Evolutionary conservation across 805 yeast species (phyloP).

Genomic region (Metschnikowia bowlesiae): DNA sequence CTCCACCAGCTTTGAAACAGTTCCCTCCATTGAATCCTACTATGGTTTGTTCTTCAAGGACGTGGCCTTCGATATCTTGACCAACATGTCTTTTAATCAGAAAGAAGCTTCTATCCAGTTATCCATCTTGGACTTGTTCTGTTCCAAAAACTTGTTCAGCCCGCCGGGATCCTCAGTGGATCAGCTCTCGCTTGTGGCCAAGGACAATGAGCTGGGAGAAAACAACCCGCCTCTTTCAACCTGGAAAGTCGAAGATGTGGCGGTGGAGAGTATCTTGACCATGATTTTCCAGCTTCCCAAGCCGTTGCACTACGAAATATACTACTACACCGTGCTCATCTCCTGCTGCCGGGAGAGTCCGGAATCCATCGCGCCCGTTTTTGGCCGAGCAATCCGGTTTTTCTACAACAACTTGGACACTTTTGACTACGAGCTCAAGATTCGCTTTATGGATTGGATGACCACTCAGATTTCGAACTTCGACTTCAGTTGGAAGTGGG

Average conservation of each 20-base stretch:
- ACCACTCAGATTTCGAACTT: conserved; percentile 89
- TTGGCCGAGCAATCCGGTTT: conserved; percentile 83
- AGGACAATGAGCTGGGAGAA: conserved; percentile 40
- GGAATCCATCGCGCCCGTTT: conserved; percentile 81
- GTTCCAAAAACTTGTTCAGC: conserved; percentile 49
- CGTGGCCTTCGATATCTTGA: conserved; percentile 65
- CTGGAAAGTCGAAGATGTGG: conserved; percentile 88
- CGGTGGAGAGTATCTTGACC: conserved; percentile 75
- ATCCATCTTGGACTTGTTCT: conserved; percentile 66
- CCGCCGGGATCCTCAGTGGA: conserved; percentile 75
- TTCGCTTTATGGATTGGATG: conserved; percentile 84
- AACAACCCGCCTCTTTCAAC: conserved; percentile 52
- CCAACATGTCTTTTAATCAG: conserved; percentile 83
- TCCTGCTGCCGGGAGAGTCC: conserved; percentile 78
- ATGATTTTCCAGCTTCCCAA: conserved; percentile 72
- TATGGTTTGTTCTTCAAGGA: conserved; percentile 64
- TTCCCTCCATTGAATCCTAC: conserved; percentile 36
- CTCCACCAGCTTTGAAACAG: conserved; percentile 59
- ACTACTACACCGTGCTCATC: conserved; percentile 78
- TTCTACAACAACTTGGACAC: conserved; percentile 63
- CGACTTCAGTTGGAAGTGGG: conserved; percentile 97
- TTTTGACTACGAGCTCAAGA: conserved; percentile 69
- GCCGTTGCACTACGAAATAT: conserved; percentile 63
- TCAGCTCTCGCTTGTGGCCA: conserved; percentile 42
- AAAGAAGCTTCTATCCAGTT: conserved; percentile 82